Evolutionary conservation across 2,329 filamentous ascomycete species (phyloP), one percentile per base, ranked within the genome.

Genomic region (Phyllosticta citriasiana): DNA sequence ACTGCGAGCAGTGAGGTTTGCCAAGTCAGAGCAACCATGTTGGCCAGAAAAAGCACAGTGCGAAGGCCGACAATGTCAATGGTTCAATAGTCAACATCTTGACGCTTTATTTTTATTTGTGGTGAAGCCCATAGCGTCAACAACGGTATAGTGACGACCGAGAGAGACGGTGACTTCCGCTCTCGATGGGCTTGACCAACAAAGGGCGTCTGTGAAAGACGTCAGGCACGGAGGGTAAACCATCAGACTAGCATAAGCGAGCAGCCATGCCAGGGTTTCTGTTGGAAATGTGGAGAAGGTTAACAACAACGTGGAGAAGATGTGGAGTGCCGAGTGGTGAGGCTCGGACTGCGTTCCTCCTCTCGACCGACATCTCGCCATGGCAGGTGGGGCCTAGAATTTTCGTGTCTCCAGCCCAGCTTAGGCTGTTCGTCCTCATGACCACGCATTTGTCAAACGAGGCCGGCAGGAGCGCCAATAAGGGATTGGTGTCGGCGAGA

Each of bases 111-210:
- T 47, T 2, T 6, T 47, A 6, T n/a, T 47, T 16, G 14, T n/a
- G 14, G 40, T 19, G n/a, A n/a, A 5, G 40, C n/a, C 40, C n/a
- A 6, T n/a, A n/a, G 40, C 51, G 22, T 35, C 57, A 59, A 52
- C 53, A 3, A 25, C 58, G 58, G 58, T 19, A 53, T 10, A 60
- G 53, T 19, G 53, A 56, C 12, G 53, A 9, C 58, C 58, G 58
- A 60, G 25, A 1, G 14, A n/a, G 54, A 27, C 19, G 53, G 58
- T 55, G 52, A 47, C 40, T 47, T 16, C 40, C 40, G 33, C 52
- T 14, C 30, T 22, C 52, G 24, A 22, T 47, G 57, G 27, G 22
- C 51, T 24, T 6, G 16, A 19, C 30, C 19, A 26, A 59, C 10
- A 16, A 19, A 16, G 35, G 54, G n/a, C 30, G n/a, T 10, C 4